These are phyloP conservation scores for Beauveria caledonica DNA, from an alignment of 2,329 filamentous ascomycete genomes.

Conservation along the genomic window DNA sequence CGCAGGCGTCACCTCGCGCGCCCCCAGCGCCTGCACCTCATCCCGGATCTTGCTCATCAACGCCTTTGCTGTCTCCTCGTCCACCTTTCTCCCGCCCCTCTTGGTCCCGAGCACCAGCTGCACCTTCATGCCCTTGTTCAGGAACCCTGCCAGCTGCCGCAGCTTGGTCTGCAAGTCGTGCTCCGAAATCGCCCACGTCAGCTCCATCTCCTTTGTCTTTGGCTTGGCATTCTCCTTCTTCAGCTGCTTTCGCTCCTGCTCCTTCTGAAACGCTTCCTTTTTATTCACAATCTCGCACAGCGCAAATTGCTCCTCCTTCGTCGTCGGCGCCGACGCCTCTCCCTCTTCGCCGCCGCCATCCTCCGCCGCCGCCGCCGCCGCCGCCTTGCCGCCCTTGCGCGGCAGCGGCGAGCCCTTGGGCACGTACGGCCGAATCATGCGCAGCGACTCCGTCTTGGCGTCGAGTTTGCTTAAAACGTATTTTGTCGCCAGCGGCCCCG, in stretches of 20 bases:
- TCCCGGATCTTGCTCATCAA: slow-evolving; percentile 40
- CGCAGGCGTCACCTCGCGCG: slow-evolving; percentile 35
- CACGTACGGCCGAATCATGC: slow-evolving; percentile 32
- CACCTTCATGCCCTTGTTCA: slow-evolving; percentile 67
- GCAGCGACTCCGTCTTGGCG: slow-evolving; percentile 29
- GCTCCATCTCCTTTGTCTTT: slow-evolving; percentile 67
- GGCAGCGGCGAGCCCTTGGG: slow-evolving; percentile 18
- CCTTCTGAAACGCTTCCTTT: slow-evolving; percentile 36
- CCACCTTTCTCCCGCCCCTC: slow-evolving; percentile 55
- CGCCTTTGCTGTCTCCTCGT: slow-evolving; percentile 49
- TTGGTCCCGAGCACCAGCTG: slow-evolving; percentile 60
- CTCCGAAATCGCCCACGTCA: slow-evolving; percentile 77
- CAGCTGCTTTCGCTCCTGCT: slow-evolving; percentile 35
- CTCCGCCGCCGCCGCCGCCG: neutral
- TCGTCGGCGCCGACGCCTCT: slow-evolving; percentile 13
- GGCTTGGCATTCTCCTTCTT: slow-evolving; percentile 32
- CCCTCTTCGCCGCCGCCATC: neutral
- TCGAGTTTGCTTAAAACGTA: slow-evolving; percentile 33
- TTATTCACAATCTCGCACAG: slow-evolving; percentile 66
- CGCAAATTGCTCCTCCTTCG: slow-evolving; percentile 31
- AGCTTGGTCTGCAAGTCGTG: slow-evolving; percentile 70
- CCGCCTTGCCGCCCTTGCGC: neutral
- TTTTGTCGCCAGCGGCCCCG: slow-evolving; percentile 29
- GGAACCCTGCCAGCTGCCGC: slow-evolving; percentile 57
- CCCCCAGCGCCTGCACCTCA: slow-evolving; percentile 25